These are phyloP conservation scores for Cercospora sp. DNA, from an alignment of 2,329 filamentous ascomycete species.

Conservation along the genomic window DNA sequence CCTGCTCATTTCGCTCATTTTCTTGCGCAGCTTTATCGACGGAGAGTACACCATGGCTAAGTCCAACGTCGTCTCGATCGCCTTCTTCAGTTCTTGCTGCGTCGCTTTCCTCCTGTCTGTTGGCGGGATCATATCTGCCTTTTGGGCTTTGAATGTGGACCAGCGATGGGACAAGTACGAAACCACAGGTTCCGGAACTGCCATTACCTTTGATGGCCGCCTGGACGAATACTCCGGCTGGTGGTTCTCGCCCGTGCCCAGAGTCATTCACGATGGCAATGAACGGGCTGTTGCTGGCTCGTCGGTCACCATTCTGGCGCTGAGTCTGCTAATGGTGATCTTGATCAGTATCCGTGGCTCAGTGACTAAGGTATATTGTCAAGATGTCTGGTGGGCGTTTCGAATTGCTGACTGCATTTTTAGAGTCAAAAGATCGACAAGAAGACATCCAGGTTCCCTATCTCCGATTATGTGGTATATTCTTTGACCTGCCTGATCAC, in stretches of 20 bases:
- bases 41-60: no score
- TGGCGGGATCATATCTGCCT: background rate
- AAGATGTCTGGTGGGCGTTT: no score
- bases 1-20: no score
- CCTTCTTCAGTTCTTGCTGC: background rate
- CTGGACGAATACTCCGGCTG: background rate
- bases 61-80: no score
- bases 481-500: background rate
- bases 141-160: background rate
- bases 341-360: background rate
- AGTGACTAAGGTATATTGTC: background rate
- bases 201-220: background rate
- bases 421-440: background rate
- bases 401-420: background rate
- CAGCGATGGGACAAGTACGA: background rate
- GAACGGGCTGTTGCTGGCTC: background rate
- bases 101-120: background rate
- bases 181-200: background rate
- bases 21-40: no score
- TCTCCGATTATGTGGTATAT: background rate
- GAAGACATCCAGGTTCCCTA: background rate
- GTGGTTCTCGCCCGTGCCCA: background rate
- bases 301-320: background rate
- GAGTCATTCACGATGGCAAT: background rate
- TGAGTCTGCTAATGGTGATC: background rate